Evolutionary conservation across 345 rosid species (phyloP).

Genomic region (Linum tenue): DNA sequence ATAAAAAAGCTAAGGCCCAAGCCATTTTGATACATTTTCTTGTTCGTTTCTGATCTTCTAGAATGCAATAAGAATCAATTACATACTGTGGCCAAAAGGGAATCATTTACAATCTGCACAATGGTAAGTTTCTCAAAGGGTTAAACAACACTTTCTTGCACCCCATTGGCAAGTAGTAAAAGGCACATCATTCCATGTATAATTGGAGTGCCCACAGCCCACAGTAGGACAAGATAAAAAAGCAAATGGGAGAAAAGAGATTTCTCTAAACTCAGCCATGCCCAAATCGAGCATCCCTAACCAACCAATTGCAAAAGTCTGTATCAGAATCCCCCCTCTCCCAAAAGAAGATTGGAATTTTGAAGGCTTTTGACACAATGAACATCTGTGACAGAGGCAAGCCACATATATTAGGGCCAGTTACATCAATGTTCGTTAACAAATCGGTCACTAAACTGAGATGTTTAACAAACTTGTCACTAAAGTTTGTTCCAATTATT

Average conservation of each 20-base stretch:
- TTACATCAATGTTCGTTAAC: too few relatives aligned
- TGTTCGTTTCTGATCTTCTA: not conserved
- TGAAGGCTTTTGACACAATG: not conserved
- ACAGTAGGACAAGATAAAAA: too few relatives aligned
- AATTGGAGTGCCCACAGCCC: too few relatives aligned
- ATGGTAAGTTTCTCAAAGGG: not conserved
- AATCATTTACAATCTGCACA: conserved; percentile 1
- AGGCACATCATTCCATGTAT: conserved; percentile 1
- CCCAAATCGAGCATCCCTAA: not conserved
- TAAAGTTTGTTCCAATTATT: too few relatives aligned
- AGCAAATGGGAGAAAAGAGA: not conserved
- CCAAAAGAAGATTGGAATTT: not conserved
- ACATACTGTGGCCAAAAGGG: not conserved
- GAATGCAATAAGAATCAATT: conserved; percentile 3
- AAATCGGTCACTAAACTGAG: too few relatives aligned
- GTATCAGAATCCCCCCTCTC: not conserved
- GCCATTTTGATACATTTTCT: too few relatives aligned
- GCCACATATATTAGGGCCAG: not conserved
- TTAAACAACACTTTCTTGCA: conserved; percentile 9
- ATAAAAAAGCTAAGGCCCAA: too few relatives aligned
- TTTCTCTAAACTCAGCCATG: not conserved
- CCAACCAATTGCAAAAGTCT: conserved; percentile 6
- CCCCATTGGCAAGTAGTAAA: conserved; percentile 16
- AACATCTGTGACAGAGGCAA: not conserved
- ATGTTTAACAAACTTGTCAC: too few relatives aligned